Evolutionary conservation across 2,329 filamentous ascomycete species (phyloP).

Genomic region (Didymella arachidicola): DNA sequence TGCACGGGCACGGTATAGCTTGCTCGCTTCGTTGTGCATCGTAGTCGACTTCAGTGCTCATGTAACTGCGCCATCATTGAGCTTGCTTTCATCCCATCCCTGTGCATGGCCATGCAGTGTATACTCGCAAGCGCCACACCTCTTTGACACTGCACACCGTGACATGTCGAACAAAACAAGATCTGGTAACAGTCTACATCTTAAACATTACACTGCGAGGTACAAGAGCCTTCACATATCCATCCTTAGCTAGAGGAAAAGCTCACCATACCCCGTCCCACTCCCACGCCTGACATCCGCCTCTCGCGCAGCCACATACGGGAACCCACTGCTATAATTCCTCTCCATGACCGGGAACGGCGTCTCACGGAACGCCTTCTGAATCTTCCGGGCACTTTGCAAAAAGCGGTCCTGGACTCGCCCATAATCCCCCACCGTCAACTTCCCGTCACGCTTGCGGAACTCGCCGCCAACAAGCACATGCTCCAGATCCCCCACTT

Average conservation of each 20-base stretch:
- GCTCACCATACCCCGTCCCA: not conserved
- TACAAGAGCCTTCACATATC: not conserved
- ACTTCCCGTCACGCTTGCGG: slow-evolving; percentile 55
- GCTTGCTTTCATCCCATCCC: too few relatives aligned
- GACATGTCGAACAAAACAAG: too few relatives aligned
- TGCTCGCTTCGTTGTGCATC: not conserved
- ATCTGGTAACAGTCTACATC: too few relatives aligned
- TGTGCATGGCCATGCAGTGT: too few relatives aligned
- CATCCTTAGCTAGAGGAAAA: not conserved
- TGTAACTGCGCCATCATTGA: too few relatives aligned
- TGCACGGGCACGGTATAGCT: too few relatives aligned
- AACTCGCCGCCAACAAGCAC: slow-evolving; percentile 62
- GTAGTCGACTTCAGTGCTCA: too few relatives aligned
- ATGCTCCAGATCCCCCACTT: slow-evolving; percentile 60
- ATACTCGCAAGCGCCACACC: too few relatives aligned
- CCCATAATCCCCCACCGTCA: slow-evolving; percentile 30
- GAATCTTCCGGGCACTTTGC: not conserved
- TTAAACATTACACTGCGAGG: not conserved
- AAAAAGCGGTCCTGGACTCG: not conserved
- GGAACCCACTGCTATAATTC: not conserved
- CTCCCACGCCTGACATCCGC: not conserved
- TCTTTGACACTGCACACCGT: too few relatives aligned
- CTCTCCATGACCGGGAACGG: not conserved
- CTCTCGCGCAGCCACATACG: not conserved
- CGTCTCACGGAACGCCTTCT: not conserved